Evolutionary conservation across 2,329 filamentous ascomycete genomes (phyloP).

Genomic region (Simplicillium sp.): DNA sequence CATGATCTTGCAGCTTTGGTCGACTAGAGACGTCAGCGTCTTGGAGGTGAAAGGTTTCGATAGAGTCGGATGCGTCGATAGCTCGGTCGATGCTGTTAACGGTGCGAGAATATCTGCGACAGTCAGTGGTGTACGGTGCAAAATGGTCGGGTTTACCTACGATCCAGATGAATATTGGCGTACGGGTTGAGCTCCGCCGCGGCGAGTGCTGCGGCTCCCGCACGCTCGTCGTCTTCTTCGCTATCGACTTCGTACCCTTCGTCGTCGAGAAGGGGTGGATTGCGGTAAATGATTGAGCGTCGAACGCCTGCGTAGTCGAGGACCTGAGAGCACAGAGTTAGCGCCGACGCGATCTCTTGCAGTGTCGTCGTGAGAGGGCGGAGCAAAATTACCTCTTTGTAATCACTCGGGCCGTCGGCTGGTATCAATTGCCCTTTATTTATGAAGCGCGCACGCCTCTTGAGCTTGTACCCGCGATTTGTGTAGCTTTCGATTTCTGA

Average conservation of each 20-base stretch:
- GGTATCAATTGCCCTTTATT: constrained; percentile 61
- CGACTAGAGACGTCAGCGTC: constrained; percentile 61
- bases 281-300: constrained; percentile 64
- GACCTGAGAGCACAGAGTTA: constrained; percentile 34
- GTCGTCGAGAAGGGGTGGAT: constrained; percentile 63
- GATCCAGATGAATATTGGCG: constrained; percentile 58
- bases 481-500: constrained; percentile 58
- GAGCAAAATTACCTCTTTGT: constrained; percentile 53
- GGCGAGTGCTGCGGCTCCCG: constrained; percentile 49
- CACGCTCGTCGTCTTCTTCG: constrained; percentile 58
- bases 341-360: constrained; percentile 5
- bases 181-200: constrained; percentile 69
- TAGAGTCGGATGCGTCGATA: constrained; percentile 64
- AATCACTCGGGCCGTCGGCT: constrained; percentile 55
- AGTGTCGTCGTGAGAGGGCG: not conserved
- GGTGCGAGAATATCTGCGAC: constrained; percentile 61
- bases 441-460: constrained; percentile 63
- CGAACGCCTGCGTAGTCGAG: constrained; percentile 66
- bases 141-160: constrained; percentile 33
- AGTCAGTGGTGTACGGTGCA: constrained; percentile 14
- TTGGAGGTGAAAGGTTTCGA: constrained; percentile 67
- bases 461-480: constrained; percentile 72
- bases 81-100: constrained; percentile 63
- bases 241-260: constrained; percentile 71
- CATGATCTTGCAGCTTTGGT: constrained; percentile 60